phyloP scores from a whole-genome alignment of 805 yeast genomes.

The Metschnikowia hibisci region DNA sequence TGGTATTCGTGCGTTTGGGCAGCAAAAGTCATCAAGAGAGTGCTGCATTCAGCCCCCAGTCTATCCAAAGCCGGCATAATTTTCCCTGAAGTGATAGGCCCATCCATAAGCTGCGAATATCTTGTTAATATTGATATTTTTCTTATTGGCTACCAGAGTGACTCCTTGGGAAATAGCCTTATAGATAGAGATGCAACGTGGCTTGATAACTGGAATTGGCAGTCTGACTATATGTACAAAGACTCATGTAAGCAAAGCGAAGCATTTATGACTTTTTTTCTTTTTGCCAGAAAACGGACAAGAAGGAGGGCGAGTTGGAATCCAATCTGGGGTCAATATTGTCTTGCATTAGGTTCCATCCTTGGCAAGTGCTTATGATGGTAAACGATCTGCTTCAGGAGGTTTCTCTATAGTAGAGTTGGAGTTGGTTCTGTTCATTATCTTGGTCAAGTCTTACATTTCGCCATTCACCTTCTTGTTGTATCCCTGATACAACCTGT shows the following conservation, averaged over 20 bases:
- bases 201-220: constrained; percentile 64
- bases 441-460: constrained; percentile 40
- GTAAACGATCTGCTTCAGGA: constrained; percentile 35
- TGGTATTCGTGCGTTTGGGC: constrained; percentile 59
- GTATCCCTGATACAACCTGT: constrained; percentile 30
- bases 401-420: constrained; percentile 10
- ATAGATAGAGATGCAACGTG: constrained; percentile 43
- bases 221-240: constrained; percentile 61
- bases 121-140: constrained; percentile 27
- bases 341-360: constrained; percentile 10
- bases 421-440: constrained; percentile 16
- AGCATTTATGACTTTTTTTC: constrained; percentile 55
- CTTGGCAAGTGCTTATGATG: constrained; percentile 30
- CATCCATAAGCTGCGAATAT: constrained; percentile 65
- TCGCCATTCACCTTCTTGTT: constrained; percentile 28
- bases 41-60: constrained; percentile 77
- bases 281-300: constrained; percentile 61
- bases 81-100: constrained; percentile 56
- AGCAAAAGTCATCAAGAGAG: constrained; percentile 59
- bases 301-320: constrained; percentile 53
- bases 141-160: constrained; percentile 13
- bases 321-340: constrained; percentile 32
- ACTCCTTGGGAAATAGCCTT: constrained; percentile 10
- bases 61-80: constrained; percentile 69
- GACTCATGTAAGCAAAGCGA: constrained; percentile 54